Evolutionary conservation across 164 flowering plant species (phyloP).

Genomic region (Kingdonia uniflora): DNA sequence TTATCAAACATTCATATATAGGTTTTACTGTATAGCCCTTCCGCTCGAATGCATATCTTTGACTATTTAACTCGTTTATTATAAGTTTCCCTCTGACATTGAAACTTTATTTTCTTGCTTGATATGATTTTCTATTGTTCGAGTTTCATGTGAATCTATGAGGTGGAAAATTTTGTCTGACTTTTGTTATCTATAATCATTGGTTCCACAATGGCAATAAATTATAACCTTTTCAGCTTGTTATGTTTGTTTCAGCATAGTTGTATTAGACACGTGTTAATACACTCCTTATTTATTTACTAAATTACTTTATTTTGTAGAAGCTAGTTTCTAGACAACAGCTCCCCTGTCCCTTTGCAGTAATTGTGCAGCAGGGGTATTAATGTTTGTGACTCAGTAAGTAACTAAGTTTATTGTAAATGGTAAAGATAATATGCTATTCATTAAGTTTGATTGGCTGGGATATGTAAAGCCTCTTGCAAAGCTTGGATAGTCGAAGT

Average conservation of each 20-base stretch:
- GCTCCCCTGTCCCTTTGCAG: conserved; percentile 82
- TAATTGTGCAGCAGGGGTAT: conserved; percentile 36
- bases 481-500: conserved; percentile 51
- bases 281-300: too few relatives aligned
- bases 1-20: too few relatives aligned
- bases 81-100: conserved; percentile 38
- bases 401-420: conserved; percentile 38
- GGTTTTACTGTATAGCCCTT: conserved; percentile 73
- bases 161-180: too few relatives aligned
- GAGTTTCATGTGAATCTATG: not conserved
- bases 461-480: conserved; percentile 39
- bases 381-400: conserved; percentile 22
- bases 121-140: not conserved
- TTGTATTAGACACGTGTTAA: too few relatives aligned
- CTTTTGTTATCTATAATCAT: too few relatives aligned
- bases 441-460: conserved; percentile 36
- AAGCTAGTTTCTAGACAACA: conserved; percentile 64
- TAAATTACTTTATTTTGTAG: conserved; percentile 12
- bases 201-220: too few relatives aligned
- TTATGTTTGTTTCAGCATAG: too few relatives aligned
- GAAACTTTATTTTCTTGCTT: not conserved
- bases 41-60: conserved; percentile 82
- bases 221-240: too few relatives aligned
- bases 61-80: conserved; percentile 78
- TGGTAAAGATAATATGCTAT: conserved; percentile 35